These are phyloP conservation scores for Oryza punctata DNA, from an alignment of 176 grass and related monocot genomes.

Conservation along the genomic window DNA sequence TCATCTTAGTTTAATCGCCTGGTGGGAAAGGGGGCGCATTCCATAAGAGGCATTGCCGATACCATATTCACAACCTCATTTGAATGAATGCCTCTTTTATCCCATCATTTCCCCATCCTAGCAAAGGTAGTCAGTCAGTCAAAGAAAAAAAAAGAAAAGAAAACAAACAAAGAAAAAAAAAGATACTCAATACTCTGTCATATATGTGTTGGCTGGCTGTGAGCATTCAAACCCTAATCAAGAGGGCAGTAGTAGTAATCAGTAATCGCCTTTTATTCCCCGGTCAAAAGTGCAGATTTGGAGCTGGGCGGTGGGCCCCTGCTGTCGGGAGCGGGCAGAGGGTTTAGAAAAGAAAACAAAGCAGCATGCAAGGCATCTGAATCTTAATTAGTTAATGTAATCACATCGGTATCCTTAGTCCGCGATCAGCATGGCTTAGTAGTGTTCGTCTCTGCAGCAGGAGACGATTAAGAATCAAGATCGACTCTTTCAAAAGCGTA, in stretches of 20 bases:
- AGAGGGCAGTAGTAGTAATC: not conserved
- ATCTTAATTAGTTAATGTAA: slow-evolving; percentile 28
- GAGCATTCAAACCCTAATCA: slow-evolving; percentile 28
- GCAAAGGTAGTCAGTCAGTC: not conserved
- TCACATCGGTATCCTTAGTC: not conserved
- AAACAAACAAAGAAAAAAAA: too few relatives aligned
- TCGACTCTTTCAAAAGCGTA: not conserved
- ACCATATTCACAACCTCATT: not conserved
- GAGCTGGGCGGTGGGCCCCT: not conserved
- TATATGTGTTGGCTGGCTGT: not conserved
- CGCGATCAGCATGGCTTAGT: not conserved
- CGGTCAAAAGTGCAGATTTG: slow-evolving; percentile 44
- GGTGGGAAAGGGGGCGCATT: slow-evolving; percentile 6
- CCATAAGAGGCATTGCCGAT: slow-evolving; percentile 18
- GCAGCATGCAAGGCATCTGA: slow-evolving; percentile 26
- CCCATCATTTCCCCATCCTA: slow-evolving; percentile 33
- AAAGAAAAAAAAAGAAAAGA: not conserved
- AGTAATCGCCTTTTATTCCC: slow-evolving; percentile 12
- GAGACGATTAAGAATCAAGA: too few relatives aligned
- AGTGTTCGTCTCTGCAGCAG: not conserved
- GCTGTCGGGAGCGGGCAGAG: not conserved
- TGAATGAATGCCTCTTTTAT: slow-evolving; percentile 13
- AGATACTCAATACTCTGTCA: not conserved
- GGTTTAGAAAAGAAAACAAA: not conserved
- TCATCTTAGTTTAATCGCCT: slow-evolving; percentile 11